Evolutionary conservation across 768 basidiomycete genomes (phyloP), one percentile per base, ranked within the genome.

Genomic region (Termitomyces sp.): DNA sequence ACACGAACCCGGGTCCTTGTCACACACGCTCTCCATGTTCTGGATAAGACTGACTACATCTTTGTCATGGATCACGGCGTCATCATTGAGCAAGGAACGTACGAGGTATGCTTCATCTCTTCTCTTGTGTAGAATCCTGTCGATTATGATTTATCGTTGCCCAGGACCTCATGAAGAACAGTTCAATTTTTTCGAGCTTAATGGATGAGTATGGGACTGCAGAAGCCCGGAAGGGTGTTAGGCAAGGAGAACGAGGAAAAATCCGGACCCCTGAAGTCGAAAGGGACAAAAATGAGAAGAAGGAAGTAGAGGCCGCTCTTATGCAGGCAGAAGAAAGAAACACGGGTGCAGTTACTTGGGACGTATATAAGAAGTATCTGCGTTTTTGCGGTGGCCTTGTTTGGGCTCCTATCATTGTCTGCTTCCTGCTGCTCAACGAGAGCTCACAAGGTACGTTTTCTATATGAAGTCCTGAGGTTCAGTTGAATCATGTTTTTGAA

Each of bases 41-140:
- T 86, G 7, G 79, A 83, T 57, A 81, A 79, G 63, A 74, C 78
- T 2, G 85, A 87, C 64, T 82, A 83, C 63, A 85, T 89, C 56
- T 85, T 85, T 59, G 78, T 87, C 53, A 78, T 88, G 72, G 82
- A 85, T 42, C 70, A 82, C 52, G 85, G 83, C 6, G 65, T 70
- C 11, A 82, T 90, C 49, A 76, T 76, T 4, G 88, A 88, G 68
- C 74, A 85, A 65, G 88, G 88, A 3, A 81, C 84, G 1, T 89
- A 83, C 62, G 58, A 73, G 53, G 84, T 82, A 60, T 64, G 66
- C 68, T 39, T 3, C 48, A 22, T 34, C 27, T 24, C 18, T 11
- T 56, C 24, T 0, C 60, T 58, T 44, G 20, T 55, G 55, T 47
- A 58, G 52, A 18, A 5, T 7, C 13, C 11, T 44, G 42, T 15